phyloP scores from a whole-genome alignment of 164 flowering plant genomes.

The Kalanchoe fedtschenkoi region DNA sequence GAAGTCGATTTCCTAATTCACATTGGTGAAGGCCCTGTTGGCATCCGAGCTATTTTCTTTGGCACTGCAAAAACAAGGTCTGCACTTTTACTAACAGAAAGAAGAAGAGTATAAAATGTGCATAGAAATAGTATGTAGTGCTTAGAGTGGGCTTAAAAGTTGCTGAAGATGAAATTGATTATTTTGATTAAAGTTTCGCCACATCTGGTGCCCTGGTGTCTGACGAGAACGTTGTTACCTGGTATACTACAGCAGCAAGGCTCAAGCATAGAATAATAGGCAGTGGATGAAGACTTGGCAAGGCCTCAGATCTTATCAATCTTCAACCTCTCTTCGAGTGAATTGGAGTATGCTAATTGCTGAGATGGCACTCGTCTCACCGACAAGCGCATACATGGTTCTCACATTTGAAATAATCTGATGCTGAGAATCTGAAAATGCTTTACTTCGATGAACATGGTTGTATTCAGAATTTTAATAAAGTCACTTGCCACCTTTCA shows the following conservation, averaged over 20 bases:
- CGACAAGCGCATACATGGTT: slow-evolving; percentile 58
- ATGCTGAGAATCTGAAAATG: slow-evolving; percentile 4
- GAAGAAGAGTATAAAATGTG: not conserved
- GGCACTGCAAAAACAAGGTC: slow-evolving; percentile 36
- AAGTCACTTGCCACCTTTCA: slow-evolving; percentile 38
- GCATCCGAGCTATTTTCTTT: slow-evolving; percentile 33
- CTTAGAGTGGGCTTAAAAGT: slow-evolving; percentile 46
- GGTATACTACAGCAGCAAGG: slow-evolving; percentile 80
- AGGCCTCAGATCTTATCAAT: slow-evolving; percentile 55
- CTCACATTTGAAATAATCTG: slow-evolving; percentile 71
- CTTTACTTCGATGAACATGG: not conserved
- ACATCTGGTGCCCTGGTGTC: slow-evolving; percentile 43
- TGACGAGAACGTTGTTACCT: slow-evolving; percentile 54
- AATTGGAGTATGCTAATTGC: slow-evolving; percentile 41
- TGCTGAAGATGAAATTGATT: slow-evolving; percentile 61
- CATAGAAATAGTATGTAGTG: not conserved
- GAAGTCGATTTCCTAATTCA: slow-evolving; percentile 49
- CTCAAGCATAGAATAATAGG: slow-evolving; percentile 62
- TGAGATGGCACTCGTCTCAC: slow-evolving; percentile 62
- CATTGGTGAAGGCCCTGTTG: slow-evolving; percentile 27
- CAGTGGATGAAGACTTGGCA: slow-evolving; percentile 64
- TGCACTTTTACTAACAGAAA: slow-evolving; percentile 8
- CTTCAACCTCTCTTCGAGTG: slow-evolving; percentile 44
- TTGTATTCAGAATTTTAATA: not conserved
- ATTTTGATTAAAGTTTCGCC: slow-evolving; percentile 70